A percentile compares a stretch with the other conserved stretches of the same genome.
phyloP scores from a whole-genome alignment of 2,329 filamentous ascomycete genomes.

The Apiospora phragmitis region DNA sequence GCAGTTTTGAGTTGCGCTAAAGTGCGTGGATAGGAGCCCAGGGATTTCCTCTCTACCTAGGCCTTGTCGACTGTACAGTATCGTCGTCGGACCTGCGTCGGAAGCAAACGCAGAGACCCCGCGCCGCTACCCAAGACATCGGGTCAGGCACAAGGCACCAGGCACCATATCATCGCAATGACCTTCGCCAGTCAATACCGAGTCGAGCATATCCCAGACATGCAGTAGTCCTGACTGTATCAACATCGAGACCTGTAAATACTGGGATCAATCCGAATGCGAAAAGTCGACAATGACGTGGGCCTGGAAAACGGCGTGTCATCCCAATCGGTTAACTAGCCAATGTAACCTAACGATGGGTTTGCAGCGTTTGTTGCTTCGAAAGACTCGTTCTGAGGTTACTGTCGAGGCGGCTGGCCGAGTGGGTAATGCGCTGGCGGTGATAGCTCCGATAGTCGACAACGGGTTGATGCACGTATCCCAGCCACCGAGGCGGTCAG shows the following conservation, averaged over 20 bases:
- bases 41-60: background rate
- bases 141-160: constrained; percentile 1
- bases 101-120: background rate
- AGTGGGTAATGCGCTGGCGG: background rate
- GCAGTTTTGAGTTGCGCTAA: background rate
- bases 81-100: background rate
- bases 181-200: background rate
- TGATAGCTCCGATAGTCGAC: background rate
- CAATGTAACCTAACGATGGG: background rate
- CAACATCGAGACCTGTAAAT: background rate
- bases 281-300: background rate
- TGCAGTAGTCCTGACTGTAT: background rate
- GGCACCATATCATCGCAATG: background rate
- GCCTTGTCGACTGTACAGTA: background rate
- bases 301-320: background rate
- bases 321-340: background rate
- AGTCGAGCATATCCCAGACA: background rate
- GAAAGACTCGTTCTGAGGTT: background rate
- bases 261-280: background rate
- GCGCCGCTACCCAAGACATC: background rate
- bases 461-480: background rate
- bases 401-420: background rate
- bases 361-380: background rate
- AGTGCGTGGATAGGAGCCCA: background rate
- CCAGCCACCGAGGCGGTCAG: background rate